Base-by-base conservation (phyloP, 2,329 filamentous ascomycete species). In the Penicillium paneum region DNA sequence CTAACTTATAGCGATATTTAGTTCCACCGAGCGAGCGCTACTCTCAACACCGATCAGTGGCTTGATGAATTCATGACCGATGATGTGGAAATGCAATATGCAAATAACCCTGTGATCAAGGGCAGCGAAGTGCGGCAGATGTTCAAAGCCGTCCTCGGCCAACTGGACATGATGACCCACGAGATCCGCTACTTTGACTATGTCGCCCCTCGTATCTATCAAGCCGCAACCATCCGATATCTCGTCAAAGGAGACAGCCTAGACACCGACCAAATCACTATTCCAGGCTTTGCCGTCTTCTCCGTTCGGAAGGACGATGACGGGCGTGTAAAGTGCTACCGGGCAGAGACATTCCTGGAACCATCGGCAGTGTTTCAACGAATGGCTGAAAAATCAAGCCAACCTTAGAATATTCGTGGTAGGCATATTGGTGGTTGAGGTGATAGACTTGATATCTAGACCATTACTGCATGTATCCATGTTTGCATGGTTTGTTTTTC, bases 41-140 rank as follows among this genome's bases (percentile, higher is more conserved):
- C 51, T 11, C 44, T 54, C 5, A 15, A 54, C 26, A n/a, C 44
- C 38, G 51, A 54, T 19, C 31, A 15, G 7, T 54, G 51, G 44
- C 51, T 49, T 26, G 39, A 39, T 32, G 51, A 54, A 26, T 54
- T 54, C 17, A 54, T 54, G 51, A 54, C 51, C 38, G 51, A 54
- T 1, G 51, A 54, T 24, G 44, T 54, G 31, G 51, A 54, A 39
- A 48, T 54, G 51, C 44, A 54, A 54, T 54, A 54, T 38, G 39
- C 51, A 19, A 54, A 54, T 38, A 49, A 15, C 24, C 32, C 51
- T 7, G 51, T 49, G 24, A 54, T 54, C 15, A 49, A 43, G 19
- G 51, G 51, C 15, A 43, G 24, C 24, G 39, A 54, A 13, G 51
- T 54, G 17, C 51, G 51, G 26, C 51, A 49, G 44, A 54, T 54